Base-by-base conservation (phyloP, 2,329 filamentous ascomycete genomes). In the Elsinoe fawcettii region DNA sequence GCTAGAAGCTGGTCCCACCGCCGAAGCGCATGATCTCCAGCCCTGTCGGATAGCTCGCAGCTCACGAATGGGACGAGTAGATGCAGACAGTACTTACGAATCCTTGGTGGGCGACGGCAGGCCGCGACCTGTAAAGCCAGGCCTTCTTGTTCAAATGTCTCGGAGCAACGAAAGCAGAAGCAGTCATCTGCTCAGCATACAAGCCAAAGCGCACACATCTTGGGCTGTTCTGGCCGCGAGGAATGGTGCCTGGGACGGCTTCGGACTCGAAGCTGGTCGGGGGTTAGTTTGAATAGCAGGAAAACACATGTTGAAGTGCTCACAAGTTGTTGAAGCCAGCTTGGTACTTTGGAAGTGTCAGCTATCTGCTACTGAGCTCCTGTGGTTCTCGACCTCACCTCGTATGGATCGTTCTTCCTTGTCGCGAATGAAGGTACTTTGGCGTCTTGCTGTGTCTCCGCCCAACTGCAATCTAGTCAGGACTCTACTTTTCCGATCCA, bases 401-500 rank as follows among this genome's bases (percentile, higher is more conserved):
- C 67, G 65, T 80, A 80, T 34, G 77, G 77, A 64, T 80, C 77
- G 61, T 80, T 82, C 68, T 69, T 79, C 66, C 74, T 75, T 60
- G 71, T 74, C 2, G 69, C 73, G 62, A 82, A 83, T 0, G 79
- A 80, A 9, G 79, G 80, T 23, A 82, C 75, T 0, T 71, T 64
- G 0, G 76, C 80, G 64, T 82, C 74, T 63, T 81, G 75, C 62
- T 83, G 80, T n/a, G 80, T 82, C 64, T 81, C 79, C 0, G 79
- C 80, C 80, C 80, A 83, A 64, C 59, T 61, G 44, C 9, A 16
- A 56, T 39, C 22, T 20, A 32, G 43, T 61, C 43, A 59, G 55
- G 43, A 5, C 37, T 39, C 32, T 41, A 39, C 25, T 39, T 3
- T 20, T 16, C 18, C 18, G 2, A 25, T 37, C 30, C 25, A 41